Evolutionary conservation across 768 basidiomycete species (phyloP), one percentile per base, ranked within the genome.

Genomic region (Tulasnella sp.): DNA sequence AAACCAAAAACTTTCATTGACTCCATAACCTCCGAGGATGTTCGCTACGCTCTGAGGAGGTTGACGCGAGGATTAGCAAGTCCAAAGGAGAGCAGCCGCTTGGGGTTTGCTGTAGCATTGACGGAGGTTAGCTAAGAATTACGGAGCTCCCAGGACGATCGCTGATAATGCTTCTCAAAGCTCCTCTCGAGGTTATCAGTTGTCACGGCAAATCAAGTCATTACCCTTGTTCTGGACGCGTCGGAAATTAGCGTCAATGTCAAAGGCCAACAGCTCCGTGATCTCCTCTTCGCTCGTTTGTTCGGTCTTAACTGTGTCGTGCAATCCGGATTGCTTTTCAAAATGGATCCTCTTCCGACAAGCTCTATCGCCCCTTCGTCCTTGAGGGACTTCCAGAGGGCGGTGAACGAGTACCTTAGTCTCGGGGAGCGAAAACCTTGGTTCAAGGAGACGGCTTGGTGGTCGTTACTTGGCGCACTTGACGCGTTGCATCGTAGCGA

Each of bases 81-180:
- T 79, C 91, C 94, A 1, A 84, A 95, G 76, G 95, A 99, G 79
- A 93, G 92, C 79, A 96, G 94, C 80, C 82, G 96, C 75, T 82
- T 98, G 41, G 96, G 96, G 19, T 99, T 98, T 78, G 94, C 95
- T 9, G 96, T 99, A 59, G 94, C 95, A 37, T 82, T 99, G 75
- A 94, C 96, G 0, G 95, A 97, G 84, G 95, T 96, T 26, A 52
- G 47, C n/a, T 22, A 19, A n/a, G 1, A 26, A 22, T 19, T 22
- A 22, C 3, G 11, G 11, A 52, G 11, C n/a, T 3, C 19, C 19
- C n/a, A 26, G 14, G 8, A 19, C 47, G n/a, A 19, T 22, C 6
- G 7, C n/a, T 52, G 47, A 52, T 26, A 22, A 16, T 7, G 29
- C 9, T 3, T 52, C 14, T 72, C 34, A 19, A 71, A 97, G 95